These are phyloP conservation scores for Cladophialophora chaetospira DNA, from an alignment of 2,329 filamentous ascomycete species.

Conservation along the genomic window DNA sequence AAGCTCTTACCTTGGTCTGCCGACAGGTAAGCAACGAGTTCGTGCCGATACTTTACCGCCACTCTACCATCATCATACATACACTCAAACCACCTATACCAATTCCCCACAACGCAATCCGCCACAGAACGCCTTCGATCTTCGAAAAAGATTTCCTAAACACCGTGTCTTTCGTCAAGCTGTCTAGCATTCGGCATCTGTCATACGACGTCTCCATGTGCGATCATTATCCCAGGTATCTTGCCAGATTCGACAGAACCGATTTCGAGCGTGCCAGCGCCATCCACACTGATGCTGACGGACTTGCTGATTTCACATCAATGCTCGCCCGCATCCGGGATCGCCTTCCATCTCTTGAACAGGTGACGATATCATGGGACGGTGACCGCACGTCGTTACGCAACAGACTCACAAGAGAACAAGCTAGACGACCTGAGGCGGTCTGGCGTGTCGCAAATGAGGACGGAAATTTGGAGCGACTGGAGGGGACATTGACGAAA, in stretches of 20 bases:
- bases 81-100: no score
- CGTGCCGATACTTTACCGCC: neutral
- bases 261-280: no score
- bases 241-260: no score
- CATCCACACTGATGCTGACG: neutral
- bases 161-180: no score
- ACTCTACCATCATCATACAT: neutral
- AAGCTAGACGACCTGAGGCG: no score
- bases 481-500: neutral
- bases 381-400: no score
- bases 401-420: no score
- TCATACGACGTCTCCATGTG: neutral
- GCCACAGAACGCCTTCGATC: neutral
- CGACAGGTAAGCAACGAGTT: neutral
- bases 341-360: neutral
- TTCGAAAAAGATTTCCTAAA: neutral
- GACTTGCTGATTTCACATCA: neutral
- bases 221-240: neutral
- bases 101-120: no score
- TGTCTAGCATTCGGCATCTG: no score
- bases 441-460: neutral
- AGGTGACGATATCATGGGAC: neutral
- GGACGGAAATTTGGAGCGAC: neutral
- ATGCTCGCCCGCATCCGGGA: neutral
- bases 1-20: no score